Evolutionary conservation across 1,284 basidiomycete genomes (phyloP).

Genomic region (Rhodotorula sp.): DNA sequence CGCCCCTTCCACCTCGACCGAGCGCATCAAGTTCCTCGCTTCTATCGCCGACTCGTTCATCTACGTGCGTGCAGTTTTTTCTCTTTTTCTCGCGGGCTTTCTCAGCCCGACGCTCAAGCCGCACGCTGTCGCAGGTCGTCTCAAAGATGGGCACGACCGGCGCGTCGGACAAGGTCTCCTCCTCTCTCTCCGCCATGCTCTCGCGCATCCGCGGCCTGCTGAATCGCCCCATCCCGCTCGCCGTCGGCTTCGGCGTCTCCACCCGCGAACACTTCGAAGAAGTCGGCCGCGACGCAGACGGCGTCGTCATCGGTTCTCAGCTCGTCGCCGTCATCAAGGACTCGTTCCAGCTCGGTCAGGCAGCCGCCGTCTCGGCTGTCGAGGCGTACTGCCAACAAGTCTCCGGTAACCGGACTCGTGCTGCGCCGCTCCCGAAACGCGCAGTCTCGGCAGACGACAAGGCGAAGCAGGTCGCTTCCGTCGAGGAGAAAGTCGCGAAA

Average conservation of each 20-base stretch:
- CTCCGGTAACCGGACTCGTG: slow-evolving; percentile 31
- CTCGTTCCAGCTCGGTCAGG: slow-evolving; percentile 48
- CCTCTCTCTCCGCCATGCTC: slow-evolving; percentile 47
- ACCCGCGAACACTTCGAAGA: slow-evolving; percentile 87
- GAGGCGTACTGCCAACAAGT: slow-evolving; percentile 34
- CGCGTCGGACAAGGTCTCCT: slow-evolving; percentile 67
- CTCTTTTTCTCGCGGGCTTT: too few relatives aligned
- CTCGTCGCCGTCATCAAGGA: slow-evolving; percentile 76
- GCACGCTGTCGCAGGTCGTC: slow-evolving; percentile 44
- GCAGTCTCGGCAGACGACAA: slow-evolving; percentile 19
- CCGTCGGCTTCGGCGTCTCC: slow-evolving; percentile 94
- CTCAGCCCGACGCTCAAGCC: too few relatives aligned
- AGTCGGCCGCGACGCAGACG: slow-evolving; percentile 78
- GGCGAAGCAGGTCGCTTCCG: slow-evolving; percentile 15
- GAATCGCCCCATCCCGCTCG: slow-evolving; percentile 70
- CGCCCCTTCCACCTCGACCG: slow-evolving; percentile 84
- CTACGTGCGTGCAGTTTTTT: slow-evolving; percentile 61
- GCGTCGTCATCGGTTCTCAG: slow-evolving; percentile 88
- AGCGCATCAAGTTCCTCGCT: slow-evolving; percentile 84
- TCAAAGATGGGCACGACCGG: slow-evolving; percentile 95
- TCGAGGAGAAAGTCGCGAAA: slow-evolving; percentile 59
- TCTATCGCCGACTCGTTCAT: slow-evolving; percentile 96
- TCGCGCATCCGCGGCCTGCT: slow-evolving; percentile 53
- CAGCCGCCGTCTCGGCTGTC: slow-evolving; percentile 27
- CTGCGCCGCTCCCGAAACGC: slow-evolving; percentile 19